Base-by-base conservation (phyloP, 805 yeast genomes). In the Cyberlindnera americana region DNA sequence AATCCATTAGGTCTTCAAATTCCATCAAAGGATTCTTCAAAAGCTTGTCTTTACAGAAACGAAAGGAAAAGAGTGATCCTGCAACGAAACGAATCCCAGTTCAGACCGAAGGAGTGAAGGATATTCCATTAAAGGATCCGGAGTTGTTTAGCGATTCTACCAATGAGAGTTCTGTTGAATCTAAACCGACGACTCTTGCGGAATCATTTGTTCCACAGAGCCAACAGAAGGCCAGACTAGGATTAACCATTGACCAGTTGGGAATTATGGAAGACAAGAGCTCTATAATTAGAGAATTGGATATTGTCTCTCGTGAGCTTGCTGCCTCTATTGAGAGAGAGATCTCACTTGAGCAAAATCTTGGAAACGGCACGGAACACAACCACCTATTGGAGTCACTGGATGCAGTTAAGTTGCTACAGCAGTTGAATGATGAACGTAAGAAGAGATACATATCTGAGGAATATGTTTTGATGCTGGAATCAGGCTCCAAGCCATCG, bases 251-350 rank as follows among this genome's bases (percentile, higher is more conserved):
- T 28, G 83, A 78, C 17, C 88, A 83, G 49, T 56, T 80, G 38
- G 78, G 80, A 2, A 64, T 83, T 7, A 67, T 83, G 64, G 74
- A 68, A 25, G 77, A 83, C 38, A 82, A 78, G 46, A 69, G 69
- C 35, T 73, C 71, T 19, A 59, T 84, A 28, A 66, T 82, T 50
- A 70, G 73, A 40, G 91, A 84, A 53, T 60, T 85, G 29, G 82
- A 80, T 43, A 53, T 83, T 18, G 81, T 85, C 1, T 80, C 90
- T 1, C 73, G 75, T 19, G 95, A 84, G 52, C 65, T 85, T 35
- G 90, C 89, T 0, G 76, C 76, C 18, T 79, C 90, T 0, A 81
- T 84, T 33, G 73, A 76, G 38, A 65, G 93, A 29, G 95, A 85
- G 56, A 65, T 83, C n/a, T 57, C 66, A 15, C 55, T 84, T 32